Percentiles rank a stretch among this genome's conserved stretches.
Conservation (phyloP, 371 early-diverging fungal genomes). For the Lichtheimia ornata region DNA sequence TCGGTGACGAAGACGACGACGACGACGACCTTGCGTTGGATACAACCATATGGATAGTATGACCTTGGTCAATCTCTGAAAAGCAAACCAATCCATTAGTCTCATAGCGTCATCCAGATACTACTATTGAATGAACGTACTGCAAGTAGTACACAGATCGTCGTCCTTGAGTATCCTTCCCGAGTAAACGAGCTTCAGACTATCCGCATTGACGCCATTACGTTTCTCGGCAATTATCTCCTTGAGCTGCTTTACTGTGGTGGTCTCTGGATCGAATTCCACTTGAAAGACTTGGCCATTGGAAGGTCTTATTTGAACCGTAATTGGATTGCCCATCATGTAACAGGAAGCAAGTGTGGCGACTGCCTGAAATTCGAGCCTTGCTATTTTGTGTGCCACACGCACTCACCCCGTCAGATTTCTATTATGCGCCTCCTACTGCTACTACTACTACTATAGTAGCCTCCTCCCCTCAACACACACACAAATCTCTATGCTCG, state of each 20-base stretch:
- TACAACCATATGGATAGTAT: constrained; percentile 66
- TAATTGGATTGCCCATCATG: constrained; percentile 26
- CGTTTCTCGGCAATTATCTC: constrained; percentile 52
- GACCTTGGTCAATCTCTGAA: constrained; percentile 49
- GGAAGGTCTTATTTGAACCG: constrained; percentile 44
- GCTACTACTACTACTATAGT: too few relatives aligned
- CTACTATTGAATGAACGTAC: constrained; percentile 37
- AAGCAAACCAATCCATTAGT: constrained; percentile 3
- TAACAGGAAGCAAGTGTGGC: too few relatives aligned
- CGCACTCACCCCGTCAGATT: too few relatives aligned
- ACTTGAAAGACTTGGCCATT: constrained; percentile 41
- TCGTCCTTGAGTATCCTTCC: constrained; percentile 76
- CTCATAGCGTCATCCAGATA: neutral
- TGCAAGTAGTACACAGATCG: constrained; percentile 55
- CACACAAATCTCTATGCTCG: too few relatives aligned
- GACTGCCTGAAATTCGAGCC: too few relatives aligned
- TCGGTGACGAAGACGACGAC: constrained; percentile 18
- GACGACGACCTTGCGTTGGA: constrained; percentile 46
- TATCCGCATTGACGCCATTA: constrained; percentile 45
- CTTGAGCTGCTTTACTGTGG: constrained; percentile 64
- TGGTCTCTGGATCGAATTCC: constrained; percentile 31
- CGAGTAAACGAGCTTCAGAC: constrained; percentile 73
- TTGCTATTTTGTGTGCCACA: too few relatives aligned
- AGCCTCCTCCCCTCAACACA: too few relatives aligned
- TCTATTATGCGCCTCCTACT: too few relatives aligned